Base-by-base conservation (phyloP, 306 rosid species). In the Casuarina equisetifolia region DNA sequence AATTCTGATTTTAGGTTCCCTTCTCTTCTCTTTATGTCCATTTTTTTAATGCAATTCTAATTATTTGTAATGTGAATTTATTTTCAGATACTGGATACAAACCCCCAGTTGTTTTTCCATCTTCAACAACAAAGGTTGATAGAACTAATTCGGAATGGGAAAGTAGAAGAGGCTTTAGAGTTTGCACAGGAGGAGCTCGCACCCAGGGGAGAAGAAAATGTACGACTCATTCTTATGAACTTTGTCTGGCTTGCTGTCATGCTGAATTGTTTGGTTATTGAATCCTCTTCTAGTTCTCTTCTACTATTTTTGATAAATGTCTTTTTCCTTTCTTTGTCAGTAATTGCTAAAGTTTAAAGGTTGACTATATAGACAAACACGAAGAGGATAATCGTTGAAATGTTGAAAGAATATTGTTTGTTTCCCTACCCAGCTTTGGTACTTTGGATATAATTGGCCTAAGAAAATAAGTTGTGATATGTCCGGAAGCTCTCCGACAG, bases 101-200 rank as follows among this genome's bases (percentile, higher is more conserved):
- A 92, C 77, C 97, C 99, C 70, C 96, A 91, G 74, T 90, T 95
- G 82, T 95, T 91, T 87, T 95, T 92, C 89, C 97, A 92, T 83
- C 97, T 92, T 55, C 96, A 91, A 85, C 96, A 95, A 74, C 99
- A 92, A 79, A 88, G 97, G 70, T 74, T 95, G 85, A 91, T 95
- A 78, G 99, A 92, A 82, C 89, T 96, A 66, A 96, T 96, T 77
- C 85, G 96, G 58, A 86, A 90, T 81, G 97, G 97, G 70, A 96
- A 91, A 82, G 84, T 92, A 59, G 99, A 92, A 81, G 97, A 92
- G 88, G 99, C 98, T 42, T 84, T 95, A 51, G 99, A 90, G 81
- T 95, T 92, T 88, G 98, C 99, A 12, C 99, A 91, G 82, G 98
- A 95, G 84, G 99, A 92, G 88, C 90, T 96, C 77, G 98, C 97